A percentile compares a stretch with the other conserved stretches of the same genome.
Conservation (phyloP, 2,329 filamentous ascomycete genomes). For the Zalaria sp. region DNA sequence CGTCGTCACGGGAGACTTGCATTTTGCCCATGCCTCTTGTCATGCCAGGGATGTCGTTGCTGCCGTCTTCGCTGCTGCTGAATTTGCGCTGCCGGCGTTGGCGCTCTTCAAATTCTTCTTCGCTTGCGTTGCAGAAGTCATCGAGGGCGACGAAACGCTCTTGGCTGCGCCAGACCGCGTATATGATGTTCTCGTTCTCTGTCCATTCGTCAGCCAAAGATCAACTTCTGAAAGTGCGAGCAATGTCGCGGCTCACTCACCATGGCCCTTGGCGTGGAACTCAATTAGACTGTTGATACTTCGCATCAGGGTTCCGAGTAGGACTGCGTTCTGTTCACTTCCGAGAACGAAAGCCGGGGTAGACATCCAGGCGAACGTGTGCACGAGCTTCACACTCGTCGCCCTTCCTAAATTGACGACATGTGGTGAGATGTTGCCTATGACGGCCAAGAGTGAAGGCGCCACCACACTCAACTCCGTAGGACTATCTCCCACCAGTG, state of each 20-base stretch:
- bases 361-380: constrained; percentile 84
- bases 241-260: constrained; percentile 7
- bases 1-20: too few relatives aligned
- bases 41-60: too few relatives aligned
- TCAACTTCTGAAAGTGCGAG: not conserved
- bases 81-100: constrained; percentile 54
- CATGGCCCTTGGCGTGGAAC: constrained; percentile 41
- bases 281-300: constrained; percentile 84
- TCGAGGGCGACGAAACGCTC: constrained; percentile 76
- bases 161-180: constrained; percentile 42
- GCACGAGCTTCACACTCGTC: constrained; percentile 68
- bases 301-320: constrained; percentile 71
- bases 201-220: not conserved
- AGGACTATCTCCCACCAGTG: constrained; percentile 44
- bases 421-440: constrained; percentile 86
- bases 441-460: constrained; percentile 76
- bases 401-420: constrained; percentile 61
- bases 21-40: too few relatives aligned
- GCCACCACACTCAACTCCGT: constrained; percentile 43
- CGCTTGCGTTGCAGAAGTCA: constrained; percentile 81
- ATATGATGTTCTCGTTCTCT: constrained; percentile 8
- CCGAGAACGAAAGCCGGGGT: constrained; percentile 82
- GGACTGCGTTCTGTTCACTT: constrained; percentile 77
- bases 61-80: not conserved
- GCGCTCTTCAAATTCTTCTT: constrained; percentile 79